Conservation (phyloP, 345 rosid genomes). For the Arabidopsis thaliana region TAIR10.1 NC_003076.8:17395001-17395500, state of each 20-base stretch:
- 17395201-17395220: constrained; percentile 22
- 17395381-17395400: constrained; percentile 21
- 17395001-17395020: constrained; percentile 73
- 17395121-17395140: constrained; percentile 55
- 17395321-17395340: neutral
- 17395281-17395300: neutral
- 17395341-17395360: neutral
- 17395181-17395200: neutral
- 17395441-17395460: neutral
- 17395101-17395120: constrained; percentile 66
- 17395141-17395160: constrained; percentile 46
- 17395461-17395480: constrained; percentile 2
- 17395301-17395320: neutral
- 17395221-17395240: neutral
- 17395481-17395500: neutral
- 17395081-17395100: constrained; percentile 66
- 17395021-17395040: constrained; percentile 83
- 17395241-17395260: neutral
- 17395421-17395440: constrained; percentile 38
- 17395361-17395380: constrained; percentile 35
- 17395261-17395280: too few species aligned
- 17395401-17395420: constrained; percentile 30
- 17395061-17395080: constrained; percentile 70
- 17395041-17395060: constrained; percentile 90
- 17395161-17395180: constrained; percentile 27